Base-by-base conservation (phyloP, 2,329 filamentous ascomycete genomes). In the Phyllosticta citriasiana region DNA sequence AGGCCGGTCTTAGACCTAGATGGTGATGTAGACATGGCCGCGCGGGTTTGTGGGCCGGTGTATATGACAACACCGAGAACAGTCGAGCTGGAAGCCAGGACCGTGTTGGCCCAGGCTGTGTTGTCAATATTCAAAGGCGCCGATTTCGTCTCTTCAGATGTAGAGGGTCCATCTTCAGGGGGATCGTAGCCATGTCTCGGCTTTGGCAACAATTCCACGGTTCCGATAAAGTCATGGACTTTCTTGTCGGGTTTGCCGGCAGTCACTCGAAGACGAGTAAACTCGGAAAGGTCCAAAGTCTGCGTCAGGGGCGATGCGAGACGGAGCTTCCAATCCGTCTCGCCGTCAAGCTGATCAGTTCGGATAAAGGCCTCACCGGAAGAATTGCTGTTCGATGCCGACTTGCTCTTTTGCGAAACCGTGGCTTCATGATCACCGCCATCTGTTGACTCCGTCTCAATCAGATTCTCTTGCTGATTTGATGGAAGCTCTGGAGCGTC, bases 261-360 rank as follows among this genome's bases (percentile, higher is more conserved):
- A 2, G 87, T 89, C 56, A 99, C 84, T 53, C 78, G 79, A 10
- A 88, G 72, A 40, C 82, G 78, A 2, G 78, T 77, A 59, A 96
- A 86, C 66, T 96, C 89, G 54, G 84, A 83, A 1, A 86, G 76
- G 0, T 85, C 76, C 22, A 99, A 78, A n/a, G 79, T 82, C 70
- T 99, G 94, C 0, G 92, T 93, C 26, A 97, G 75, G 0, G 89
- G 85, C 12, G 91, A 94, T 1, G 94, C 91, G 40, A 97, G 75
- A 30, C 95, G 87, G 61, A 99, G 79, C 76, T 99, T 99, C 95
- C 94, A 99, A 71, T 99, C 94, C 0, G 94, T 99, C 76, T 99
- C 94, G 67, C 94, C 94, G 69, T 99, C 94, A 9, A 99, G 81
- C 71, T 99, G 94, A 73, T 99, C 94, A 1, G 95, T 99, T 63